Evolutionary conservation across 164 flowering plant genomes (phyloP).

Genomic region (Kingdonia uniflora): DNA sequence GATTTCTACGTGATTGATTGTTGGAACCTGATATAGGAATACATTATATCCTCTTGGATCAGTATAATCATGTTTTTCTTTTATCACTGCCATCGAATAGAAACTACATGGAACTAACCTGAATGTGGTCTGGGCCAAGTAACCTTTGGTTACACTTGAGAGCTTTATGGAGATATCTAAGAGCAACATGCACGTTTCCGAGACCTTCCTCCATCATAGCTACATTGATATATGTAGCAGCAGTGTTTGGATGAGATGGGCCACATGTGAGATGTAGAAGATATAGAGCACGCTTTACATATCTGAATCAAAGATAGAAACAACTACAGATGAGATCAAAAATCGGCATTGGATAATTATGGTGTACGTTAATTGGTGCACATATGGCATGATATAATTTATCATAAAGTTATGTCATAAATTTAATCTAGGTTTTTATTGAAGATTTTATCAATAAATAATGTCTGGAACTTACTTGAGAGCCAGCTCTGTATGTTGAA

Average conservation of each 20-base stretch:
- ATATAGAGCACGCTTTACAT: constrained; percentile 93
- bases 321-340: constrained; percentile 2
- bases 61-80: no score
- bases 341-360: neutral
- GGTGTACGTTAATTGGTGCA: neutral
- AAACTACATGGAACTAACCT: constrained; percentile 31
- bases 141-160: constrained; percentile 89
- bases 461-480: constrained; percentile 57
- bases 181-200: constrained; percentile 97
- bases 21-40: no score
- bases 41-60: no score
- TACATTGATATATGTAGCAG: constrained; percentile 98
- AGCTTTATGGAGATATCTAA: constrained; percentile 96
- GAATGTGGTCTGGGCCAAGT: constrained; percentile 98
- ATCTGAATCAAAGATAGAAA: constrained; percentile 37
- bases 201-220: constrained; percentile 99
- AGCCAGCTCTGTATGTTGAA: constrained; percentile 97
- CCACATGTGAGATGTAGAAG: constrained; percentile 96
- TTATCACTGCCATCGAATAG: no score
- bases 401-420: no score
- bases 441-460: no score
- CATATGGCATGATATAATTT: neutral
- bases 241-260: constrained; percentile 99
- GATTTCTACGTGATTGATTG: no score
- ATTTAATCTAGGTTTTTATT: no score